Base-by-base conservation (phyloP, 2,329 filamentous ascomycete genomes). In the Microcera coccophila region DNA sequence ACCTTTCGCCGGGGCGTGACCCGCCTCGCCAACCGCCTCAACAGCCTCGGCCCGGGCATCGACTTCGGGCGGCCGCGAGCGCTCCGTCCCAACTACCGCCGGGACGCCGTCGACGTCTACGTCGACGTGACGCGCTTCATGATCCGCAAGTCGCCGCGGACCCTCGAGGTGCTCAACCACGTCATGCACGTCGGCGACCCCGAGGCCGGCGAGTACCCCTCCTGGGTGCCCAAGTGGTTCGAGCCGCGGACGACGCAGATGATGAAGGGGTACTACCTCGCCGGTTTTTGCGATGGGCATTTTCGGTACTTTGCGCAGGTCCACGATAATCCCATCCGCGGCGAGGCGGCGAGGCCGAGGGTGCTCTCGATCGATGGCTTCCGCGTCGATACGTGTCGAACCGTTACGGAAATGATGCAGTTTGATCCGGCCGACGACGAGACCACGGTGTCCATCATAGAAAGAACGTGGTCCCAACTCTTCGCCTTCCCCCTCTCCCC, bases 191-290 rank as follows among this genome's bases (percentile, higher is more conserved):
- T 26, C 18, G 36, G 38, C 12, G 46, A 51, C 3, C 48, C 48
- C 4, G 34, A 22, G 4, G n/a, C 15, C 8, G 40, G 43, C n/a
- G 43, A 38, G 4, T 49, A 41, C 24, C 48, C 46, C 3, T 49
- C 46, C 14, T 51, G 46, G 48, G 43, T 49, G 12, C 48, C 48
- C 15, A 49, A 49, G 21, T 49, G 48, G 46, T 47, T 49, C 19
- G 43, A 49, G n/a, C 17, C 8, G n/a, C 36, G 36, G 11, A 39
- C 37, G 2, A 49, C 20, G 4, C 33, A 38, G 12, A 40, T 42
- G 5, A 43, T 49, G 16, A 41, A 32, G 18, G 46, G 37, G 4
- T 47, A 37, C 11, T 47, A 35, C 33, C 32, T 49, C 26, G 42
- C 48, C 17, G 48, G 48, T 7, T 41, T 49, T 14, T 47, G 42